These are phyloP conservation scores for Neofusicoccum laricinum DNA, from an alignment of 2,329 filamentous ascomycete species.

Conservation along the genomic window DNA sequence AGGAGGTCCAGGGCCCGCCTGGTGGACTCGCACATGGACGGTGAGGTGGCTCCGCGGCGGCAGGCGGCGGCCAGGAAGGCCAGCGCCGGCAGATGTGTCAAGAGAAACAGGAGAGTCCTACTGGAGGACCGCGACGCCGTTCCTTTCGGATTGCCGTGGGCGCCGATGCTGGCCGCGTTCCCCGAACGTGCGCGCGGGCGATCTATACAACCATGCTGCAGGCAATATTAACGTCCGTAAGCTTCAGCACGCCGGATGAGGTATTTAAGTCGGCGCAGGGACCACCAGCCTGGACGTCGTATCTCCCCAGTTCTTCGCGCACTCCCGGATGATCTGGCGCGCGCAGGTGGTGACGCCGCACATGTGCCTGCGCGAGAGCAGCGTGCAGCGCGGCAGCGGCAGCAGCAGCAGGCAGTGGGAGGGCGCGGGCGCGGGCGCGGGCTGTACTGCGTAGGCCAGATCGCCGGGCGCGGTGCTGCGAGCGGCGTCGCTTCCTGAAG, in stretches of 20 bases:
- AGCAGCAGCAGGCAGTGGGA: no score
- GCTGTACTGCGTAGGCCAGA: no score
- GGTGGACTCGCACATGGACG: background rate
- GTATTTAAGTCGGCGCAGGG: conserved; percentile 3
- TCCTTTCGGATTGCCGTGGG: conserved; percentile 4
- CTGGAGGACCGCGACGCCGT: background rate
- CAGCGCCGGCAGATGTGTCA: conserved; percentile 3
- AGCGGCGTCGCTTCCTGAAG: conserved; percentile 9
- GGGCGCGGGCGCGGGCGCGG: no score
- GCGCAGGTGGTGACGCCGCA: background rate
- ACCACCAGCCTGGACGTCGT: conserved; percentile 3
- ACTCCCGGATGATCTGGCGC: background rate
- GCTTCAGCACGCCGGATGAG: conserved; percentile 10
- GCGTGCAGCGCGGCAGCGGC: background rate
- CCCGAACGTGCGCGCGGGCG: conserved; percentile 12
- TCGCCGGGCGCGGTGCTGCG: background rate
- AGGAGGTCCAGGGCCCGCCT: background rate
- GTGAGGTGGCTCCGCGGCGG: background rate
- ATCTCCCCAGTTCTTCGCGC: background rate
- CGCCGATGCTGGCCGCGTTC: conserved; percentile 6
- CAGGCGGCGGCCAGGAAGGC: background rate
- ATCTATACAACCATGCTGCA: conserved; percentile 9
- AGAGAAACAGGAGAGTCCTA: conserved; percentile 6
- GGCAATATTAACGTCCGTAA: conserved; percentile 9
- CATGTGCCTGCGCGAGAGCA: background rate